Conservation (phyloP, 2,329 filamentous ascomycete genomes). For the Albifimbria verrucaria region DNA sequence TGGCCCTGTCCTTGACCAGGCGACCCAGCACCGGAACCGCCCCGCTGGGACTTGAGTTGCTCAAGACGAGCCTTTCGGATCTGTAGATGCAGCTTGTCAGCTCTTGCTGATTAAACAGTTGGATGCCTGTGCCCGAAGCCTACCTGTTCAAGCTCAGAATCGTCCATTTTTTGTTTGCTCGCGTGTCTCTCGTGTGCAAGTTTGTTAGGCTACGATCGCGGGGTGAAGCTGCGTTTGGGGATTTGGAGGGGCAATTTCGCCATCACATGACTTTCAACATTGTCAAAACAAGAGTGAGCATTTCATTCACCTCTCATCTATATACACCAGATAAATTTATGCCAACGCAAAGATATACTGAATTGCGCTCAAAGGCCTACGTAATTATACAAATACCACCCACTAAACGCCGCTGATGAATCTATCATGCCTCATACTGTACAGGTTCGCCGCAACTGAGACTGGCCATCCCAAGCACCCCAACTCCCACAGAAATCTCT, state of each 20-base stretch:
- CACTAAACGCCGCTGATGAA: not conserved
- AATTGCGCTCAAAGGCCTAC: too few species aligned
- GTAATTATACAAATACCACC: not conserved
- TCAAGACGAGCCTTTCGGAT: slow-evolving; percentile 90
- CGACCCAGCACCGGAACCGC: slow-evolving; percentile 40
- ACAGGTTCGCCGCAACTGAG: not conserved
- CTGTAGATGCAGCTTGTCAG: slow-evolving; percentile 42
- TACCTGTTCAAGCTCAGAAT: slow-evolving; percentile 42
- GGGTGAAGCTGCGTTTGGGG: too few species aligned
- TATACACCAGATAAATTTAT: too few species aligned
- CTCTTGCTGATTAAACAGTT: not conserved
- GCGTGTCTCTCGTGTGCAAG: slow-evolving; percentile 4
- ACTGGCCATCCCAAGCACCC: not conserved
- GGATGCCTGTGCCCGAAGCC: not conserved
- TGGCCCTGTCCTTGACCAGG: slow-evolving; percentile 38
- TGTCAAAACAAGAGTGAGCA: not conserved
- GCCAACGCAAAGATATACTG: not conserved
- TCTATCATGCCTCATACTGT: not conserved
- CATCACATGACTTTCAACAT: slow-evolving; percentile 16
- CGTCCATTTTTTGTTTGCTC: slow-evolving; percentile 33
- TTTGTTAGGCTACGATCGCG: too few species aligned
- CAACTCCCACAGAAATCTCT: not conserved
- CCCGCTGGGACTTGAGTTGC: slow-evolving; percentile 77
- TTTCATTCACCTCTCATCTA: not conserved
- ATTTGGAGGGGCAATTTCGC: slow-evolving; percentile 22